phyloP scores from a whole-genome alignment of 2,329 filamentous ascomycete species.

The Trichophyton rubrum region DNA sequence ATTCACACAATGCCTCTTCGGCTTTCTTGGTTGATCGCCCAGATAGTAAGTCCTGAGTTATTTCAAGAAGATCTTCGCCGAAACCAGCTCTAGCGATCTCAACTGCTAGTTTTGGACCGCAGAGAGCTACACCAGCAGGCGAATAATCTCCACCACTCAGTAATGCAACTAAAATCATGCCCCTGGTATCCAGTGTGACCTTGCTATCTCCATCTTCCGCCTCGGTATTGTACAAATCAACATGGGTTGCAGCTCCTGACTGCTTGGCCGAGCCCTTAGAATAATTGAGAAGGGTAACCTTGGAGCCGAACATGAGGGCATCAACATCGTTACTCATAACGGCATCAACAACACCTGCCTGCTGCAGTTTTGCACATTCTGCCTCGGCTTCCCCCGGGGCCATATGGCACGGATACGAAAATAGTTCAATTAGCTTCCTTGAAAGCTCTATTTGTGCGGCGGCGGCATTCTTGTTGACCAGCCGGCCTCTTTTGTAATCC shows the following conservation, averaged over 20 bases:
- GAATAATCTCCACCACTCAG: slow-evolving; percentile 95
- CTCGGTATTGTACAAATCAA: slow-evolving; percentile 62
- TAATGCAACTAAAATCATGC: slow-evolving; percentile 85
- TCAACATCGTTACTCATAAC: slow-evolving; percentile 95
- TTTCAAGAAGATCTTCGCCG: slow-evolving; percentile 53
- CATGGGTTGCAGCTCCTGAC: slow-evolving; percentile 58
- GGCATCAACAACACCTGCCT: slow-evolving; percentile 72
- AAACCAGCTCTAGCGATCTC: slow-evolving; percentile 84
- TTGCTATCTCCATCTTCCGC: slow-evolving; percentile 39
- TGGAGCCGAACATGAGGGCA: slow-evolving; percentile 92
- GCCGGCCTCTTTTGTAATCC: slow-evolving; percentile 76
- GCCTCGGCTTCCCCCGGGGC: slow-evolving; percentile 93
- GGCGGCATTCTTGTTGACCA: slow-evolving; percentile 36
- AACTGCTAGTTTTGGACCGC: slow-evolving; percentile 76
- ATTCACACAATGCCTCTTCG: slow-evolving; percentile 53
- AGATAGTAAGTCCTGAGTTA: background rate
- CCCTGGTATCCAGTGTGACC: slow-evolving; percentile 56
- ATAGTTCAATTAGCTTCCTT: slow-evolving; percentile 70
- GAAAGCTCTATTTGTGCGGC: slow-evolving; percentile 52
- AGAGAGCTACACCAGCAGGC: slow-evolving; percentile 74
- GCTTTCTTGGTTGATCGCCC: slow-evolving; percentile 7
- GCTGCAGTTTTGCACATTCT: slow-evolving; percentile 80
- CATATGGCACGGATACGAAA: slow-evolving; percentile 71
- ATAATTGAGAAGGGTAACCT: slow-evolving; percentile 67
- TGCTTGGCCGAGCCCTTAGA: slow-evolving; percentile 59